Conservation (phyloP, 495 filamentous ascomycete genomes). For the Penicillium verhagenii region DNA sequence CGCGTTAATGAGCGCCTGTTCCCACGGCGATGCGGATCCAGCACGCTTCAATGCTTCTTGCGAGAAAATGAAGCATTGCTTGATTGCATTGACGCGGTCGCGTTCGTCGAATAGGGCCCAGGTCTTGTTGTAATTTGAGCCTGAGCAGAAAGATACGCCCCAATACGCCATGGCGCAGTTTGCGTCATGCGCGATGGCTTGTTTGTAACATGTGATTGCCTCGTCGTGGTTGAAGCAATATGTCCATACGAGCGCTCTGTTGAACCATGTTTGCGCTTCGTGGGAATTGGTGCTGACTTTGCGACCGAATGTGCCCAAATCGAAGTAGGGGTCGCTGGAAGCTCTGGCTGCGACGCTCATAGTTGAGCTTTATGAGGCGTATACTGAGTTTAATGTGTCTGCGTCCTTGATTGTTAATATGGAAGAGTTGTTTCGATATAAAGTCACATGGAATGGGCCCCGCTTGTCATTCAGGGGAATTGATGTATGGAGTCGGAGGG, state of each 20-base stretch:
- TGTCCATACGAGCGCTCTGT: constrained; percentile 60
- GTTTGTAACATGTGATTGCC: constrained; percentile 56
- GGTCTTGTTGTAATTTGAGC: constrained; percentile 75
- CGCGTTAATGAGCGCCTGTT: constrained; percentile 58
- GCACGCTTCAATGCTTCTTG: constrained; percentile 39
- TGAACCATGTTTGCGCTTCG: constrained; percentile 57
- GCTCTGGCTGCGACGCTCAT: constrained; percentile 3
- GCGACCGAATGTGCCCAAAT: constrained; percentile 54
- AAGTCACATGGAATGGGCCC: constrained; percentile 2
- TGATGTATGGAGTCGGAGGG: constrained; percentile 15
- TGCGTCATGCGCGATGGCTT: constrained; percentile 51
- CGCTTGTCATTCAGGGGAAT: background rate
- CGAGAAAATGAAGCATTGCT: constrained; percentile 42
- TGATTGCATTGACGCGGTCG: constrained; percentile 49
- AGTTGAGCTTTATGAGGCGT: constrained; percentile 1
- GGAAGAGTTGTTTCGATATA: background rate
- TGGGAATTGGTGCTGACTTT: constrained; percentile 41
- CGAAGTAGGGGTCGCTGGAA: constrained; percentile 50
- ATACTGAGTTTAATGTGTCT: background rate
- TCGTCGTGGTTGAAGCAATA: constrained; percentile 70
- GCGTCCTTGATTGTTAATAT: background rate
- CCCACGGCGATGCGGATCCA: constrained; percentile 33
- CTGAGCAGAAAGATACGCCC: constrained; percentile 63
- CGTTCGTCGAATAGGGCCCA: constrained; percentile 63
- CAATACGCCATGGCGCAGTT: constrained; percentile 63